Evolutionary conservation across 257 asterid species (phyloP).

Genomic region (Fraxinus anomala): DNA sequence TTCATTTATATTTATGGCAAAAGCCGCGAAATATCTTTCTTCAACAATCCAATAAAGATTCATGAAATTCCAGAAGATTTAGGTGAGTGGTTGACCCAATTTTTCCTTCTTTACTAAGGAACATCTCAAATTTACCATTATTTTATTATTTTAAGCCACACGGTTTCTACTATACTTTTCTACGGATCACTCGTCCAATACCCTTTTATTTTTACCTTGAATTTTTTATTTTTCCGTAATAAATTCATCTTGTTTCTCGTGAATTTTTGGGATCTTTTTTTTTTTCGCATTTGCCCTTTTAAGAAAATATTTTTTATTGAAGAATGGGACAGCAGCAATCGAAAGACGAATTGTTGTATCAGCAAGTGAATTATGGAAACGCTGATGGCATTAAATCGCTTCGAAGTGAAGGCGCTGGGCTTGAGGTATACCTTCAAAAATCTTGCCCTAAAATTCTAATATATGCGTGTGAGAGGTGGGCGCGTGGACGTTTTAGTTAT

Average conservation of each 20-base stretch:
- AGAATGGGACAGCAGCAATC: slow-evolving; percentile 89
- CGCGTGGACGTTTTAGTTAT: background rate
- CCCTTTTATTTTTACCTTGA: background rate
- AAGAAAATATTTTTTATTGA: slow-evolving; percentile 4
- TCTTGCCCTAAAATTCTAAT: background rate
- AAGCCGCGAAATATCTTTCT: slow-evolving; percentile 9
- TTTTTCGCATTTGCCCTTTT: background rate
- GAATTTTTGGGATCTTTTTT: slow-evolving; percentile 20
- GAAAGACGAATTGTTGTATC: slow-evolving; percentile 69
- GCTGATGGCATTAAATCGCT: slow-evolving; percentile 82
- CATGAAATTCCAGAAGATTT: background rate
- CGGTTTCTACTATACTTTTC: slow-evolving; percentile 1
- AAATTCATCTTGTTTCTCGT: slow-evolving; percentile 5
- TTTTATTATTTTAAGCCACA: slow-evolving; percentile 21
- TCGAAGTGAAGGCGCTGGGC: slow-evolving; percentile 81
- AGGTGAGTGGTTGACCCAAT: slow-evolving; percentile 16
- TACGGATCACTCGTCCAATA: slow-evolving; percentile 1
- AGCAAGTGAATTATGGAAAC: slow-evolving; percentile 79
- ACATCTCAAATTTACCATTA: slow-evolving; percentile 25
- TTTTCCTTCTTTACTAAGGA: slow-evolving; percentile 38
- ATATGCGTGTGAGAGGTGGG: background rate
- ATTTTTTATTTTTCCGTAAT: background rate
- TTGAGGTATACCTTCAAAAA: slow-evolving; percentile 57
- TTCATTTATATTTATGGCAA: background rate
- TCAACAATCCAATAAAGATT: background rate